A percentile compares a stretch with the other conserved stretches of the same genome.
Evolutionary conservation across 768 basidiomycete species (phyloP).

Genomic region (Psilocybe cubensis): DNA sequence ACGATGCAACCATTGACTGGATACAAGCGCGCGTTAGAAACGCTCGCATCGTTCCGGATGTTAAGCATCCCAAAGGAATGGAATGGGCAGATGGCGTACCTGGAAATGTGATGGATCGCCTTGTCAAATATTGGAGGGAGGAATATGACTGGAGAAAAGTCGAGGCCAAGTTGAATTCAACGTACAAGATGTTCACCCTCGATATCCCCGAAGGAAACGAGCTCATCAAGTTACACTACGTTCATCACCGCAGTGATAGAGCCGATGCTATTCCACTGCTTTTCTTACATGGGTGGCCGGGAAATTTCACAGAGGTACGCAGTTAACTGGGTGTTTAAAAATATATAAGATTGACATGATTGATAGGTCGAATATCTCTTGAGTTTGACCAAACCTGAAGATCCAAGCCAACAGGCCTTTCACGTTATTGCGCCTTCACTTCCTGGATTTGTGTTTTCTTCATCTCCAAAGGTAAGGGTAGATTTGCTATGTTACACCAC

Average conservation of each 20-base stretch:
- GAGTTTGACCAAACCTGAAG: conserved; percentile 28
- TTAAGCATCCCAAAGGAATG: conserved; percentile 42
- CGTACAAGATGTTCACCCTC: conserved; percentile 51
- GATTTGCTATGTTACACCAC: neutral
- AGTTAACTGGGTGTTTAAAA: too few species aligned
- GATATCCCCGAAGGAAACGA: conserved; percentile 50
- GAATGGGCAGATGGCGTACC: conserved; percentile 55
- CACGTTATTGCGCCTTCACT: conserved; percentile 35
- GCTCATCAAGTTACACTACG: conserved; percentile 53
- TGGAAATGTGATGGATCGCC: conserved; percentile 39
- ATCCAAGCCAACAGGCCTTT: conserved; percentile 32
- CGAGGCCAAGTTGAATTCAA: conserved; percentile 48
- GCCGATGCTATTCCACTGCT: conserved; percentile 52
- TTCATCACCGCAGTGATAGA: conserved; percentile 48
- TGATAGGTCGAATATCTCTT: conserved; percentile 34
- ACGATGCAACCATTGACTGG: conserved; percentile 38
- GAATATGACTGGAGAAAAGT: conserved; percentile 53
- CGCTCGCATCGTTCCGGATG: conserved; percentile 47
- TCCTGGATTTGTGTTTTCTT: conserved; percentile 37
- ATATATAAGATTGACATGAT: too few species aligned
- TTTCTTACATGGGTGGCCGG: conserved; percentile 60
- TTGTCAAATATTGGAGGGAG: conserved; percentile 47
- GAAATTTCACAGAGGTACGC: conserved; percentile 38
- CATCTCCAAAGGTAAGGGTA: conserved; percentile 28
- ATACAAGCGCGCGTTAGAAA: conserved; percentile 47